Conservation (phyloP, 2,329 filamentous ascomycete species). For the Emergomyces orientalis region DNA sequence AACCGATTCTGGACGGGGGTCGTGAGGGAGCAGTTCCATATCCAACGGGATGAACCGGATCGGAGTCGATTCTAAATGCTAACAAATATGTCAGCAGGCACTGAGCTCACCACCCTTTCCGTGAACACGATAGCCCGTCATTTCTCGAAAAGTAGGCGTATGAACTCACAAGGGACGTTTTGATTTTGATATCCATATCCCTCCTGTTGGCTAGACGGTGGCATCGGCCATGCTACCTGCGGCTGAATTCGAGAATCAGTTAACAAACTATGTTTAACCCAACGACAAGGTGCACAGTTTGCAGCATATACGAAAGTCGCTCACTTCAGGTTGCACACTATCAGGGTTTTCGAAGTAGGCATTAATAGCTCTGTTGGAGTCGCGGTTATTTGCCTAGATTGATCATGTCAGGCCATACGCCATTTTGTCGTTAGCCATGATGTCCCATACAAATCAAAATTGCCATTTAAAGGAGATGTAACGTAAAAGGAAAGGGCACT, state of each 20-base stretch:
- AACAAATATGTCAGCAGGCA: background rate
- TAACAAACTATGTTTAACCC: background rate
- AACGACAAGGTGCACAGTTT: background rate
- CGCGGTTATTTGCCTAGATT: constrained; percentile 37
- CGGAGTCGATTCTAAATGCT: constrained; percentile 15
- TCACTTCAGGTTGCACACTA: constrained; percentile 27
- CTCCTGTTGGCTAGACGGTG: constrained; percentile 2
- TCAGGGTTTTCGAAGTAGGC: constrained; percentile 39
- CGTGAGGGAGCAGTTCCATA: constrained; percentile 36
- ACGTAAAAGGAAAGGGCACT: background rate
- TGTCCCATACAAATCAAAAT: background rate
- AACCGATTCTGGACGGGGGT: constrained; percentile 38
- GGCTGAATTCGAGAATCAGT: background rate
- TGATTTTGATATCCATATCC: constrained; percentile 21
- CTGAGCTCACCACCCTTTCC: background rate
- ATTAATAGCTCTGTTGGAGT: constrained; percentile 39
- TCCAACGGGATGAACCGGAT: constrained; percentile 14
- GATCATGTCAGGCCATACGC: background rate
- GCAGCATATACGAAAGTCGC: constrained; percentile 4
- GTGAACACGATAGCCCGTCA: constrained; percentile 8
- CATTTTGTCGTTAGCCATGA: background rate
- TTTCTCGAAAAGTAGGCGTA: background rate
- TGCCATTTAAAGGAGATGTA: background rate
- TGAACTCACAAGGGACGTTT: constrained; percentile 21
- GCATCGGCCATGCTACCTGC: background rate